A percentile compares a stretch with the other conserved stretches of the same genome.
phyloP scores from a whole-genome alignment of 2,329 filamentous ascomycete genomes.

The Tolypocladium ophioglossoides region DNA sequence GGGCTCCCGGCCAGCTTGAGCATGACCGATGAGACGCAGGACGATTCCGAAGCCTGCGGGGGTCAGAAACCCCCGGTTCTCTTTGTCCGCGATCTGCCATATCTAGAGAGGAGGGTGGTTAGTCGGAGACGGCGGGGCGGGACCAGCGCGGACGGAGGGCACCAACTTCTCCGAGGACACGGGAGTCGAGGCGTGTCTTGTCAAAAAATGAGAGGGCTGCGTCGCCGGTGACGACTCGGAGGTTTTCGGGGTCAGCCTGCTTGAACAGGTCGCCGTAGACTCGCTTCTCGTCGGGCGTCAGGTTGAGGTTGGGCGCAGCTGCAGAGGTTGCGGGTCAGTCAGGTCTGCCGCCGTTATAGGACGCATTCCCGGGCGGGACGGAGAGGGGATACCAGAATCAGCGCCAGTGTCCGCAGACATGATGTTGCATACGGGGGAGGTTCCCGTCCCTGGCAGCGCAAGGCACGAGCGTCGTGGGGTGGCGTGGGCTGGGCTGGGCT shows the following conservation, averaged over 20 bases:
- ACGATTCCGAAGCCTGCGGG: constrained; percentile 90
- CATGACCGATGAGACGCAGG: constrained; percentile 87
- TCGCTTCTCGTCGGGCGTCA: constrained; percentile 85
- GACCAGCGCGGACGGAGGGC: neutral
- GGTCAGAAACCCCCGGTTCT: constrained; percentile 90
- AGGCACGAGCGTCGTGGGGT: neutral
- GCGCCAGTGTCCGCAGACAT: constrained; percentile 14
- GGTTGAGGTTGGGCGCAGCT: constrained; percentile 65
- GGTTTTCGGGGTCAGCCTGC: constrained; percentile 81
- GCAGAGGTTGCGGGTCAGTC: constrained; percentile 7
- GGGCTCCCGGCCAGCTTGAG: constrained; percentile 77
- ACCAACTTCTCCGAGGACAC: constrained; percentile 76
- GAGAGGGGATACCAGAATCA: constrained; percentile 10
- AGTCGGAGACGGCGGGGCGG: constrained; percentile 1
- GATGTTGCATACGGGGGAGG: constrained; percentile 3
- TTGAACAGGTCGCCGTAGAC: constrained; percentile 88
- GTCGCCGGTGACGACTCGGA: constrained; percentile 92
- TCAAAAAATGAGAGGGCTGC: constrained; percentile 97
- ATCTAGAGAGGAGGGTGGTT: constrained; percentile 46
- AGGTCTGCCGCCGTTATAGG: neutral
- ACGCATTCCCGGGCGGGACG: neutral
- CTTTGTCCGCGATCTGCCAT: constrained; percentile 97
- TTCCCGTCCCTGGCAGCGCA: neutral
- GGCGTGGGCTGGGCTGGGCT: neutral
- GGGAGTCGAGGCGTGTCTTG: constrained; percentile 80